Evolutionary conservation across 2,329 filamentous ascomycete genomes (phyloP).

Genomic region (Calonectria crousiana): DNA sequence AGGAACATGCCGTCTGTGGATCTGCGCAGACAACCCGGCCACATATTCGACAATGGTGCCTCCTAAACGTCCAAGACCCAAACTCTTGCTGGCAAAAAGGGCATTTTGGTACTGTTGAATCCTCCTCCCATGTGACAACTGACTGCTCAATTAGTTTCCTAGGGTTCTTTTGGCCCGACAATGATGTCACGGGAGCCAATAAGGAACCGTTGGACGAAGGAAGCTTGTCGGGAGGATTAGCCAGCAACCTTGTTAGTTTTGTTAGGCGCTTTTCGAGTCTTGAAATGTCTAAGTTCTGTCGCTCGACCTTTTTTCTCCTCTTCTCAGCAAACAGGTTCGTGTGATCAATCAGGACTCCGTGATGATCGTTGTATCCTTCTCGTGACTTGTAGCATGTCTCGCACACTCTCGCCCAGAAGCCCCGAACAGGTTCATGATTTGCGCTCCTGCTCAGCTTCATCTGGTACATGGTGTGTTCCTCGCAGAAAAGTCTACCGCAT

Average conservation of each 20-base stretch:
- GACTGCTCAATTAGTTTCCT: conserved; percentile 89
- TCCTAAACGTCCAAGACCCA: conserved; percentile 88
- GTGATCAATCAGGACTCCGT: conserved; percentile 78
- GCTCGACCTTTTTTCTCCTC: conserved; percentile 84
- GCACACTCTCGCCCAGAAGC: conserved; percentile 94
- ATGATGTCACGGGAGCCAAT: conserved; percentile 70
- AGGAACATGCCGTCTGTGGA: conserved; percentile 84
- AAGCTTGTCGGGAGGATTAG: conserved; percentile 78
- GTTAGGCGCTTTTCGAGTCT: conserved; percentile 92
- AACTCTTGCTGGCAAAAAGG: conserved; percentile 98
- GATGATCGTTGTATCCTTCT: conserved; percentile 93
- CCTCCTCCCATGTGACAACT: conserved; percentile 95
- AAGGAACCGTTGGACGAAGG: conserved; percentile 63
- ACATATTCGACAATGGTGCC: conserved; percentile 95
- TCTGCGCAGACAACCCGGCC: conserved; percentile 95
- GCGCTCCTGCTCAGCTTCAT: conserved; percentile 96
- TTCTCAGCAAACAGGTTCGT: conserved; percentile 77
- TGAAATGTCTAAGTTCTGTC: conserved; percentile 88
- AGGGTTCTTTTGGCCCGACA: conserved; percentile 78
- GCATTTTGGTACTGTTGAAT: conserved; percentile 81
- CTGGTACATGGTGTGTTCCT: conserved; percentile 99
- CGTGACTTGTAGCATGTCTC: conserved; percentile 99
- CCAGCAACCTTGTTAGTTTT: conserved; percentile 86
- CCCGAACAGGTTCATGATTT: conserved; percentile 88
- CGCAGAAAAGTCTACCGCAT: conserved; percentile 94